These are phyloP conservation scores for Sideroxylon spinosum DNA, from an alignment of 179 eudicot genomes.

Conservation along the genomic window DNA sequence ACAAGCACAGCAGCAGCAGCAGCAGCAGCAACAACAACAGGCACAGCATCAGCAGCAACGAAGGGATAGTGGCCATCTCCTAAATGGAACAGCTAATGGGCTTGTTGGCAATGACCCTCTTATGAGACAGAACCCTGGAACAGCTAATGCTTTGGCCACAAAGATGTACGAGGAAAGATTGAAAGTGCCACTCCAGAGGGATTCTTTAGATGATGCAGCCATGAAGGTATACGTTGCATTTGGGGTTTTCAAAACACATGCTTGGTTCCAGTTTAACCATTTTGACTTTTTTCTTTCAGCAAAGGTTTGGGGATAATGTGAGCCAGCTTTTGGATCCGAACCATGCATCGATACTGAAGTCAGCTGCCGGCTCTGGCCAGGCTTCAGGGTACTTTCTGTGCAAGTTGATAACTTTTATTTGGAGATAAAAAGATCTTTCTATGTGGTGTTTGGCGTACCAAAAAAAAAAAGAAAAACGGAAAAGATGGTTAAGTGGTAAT, in stretches of 20 bases:
- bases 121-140: slow-evolving; percentile 62
- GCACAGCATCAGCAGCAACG: slow-evolving; percentile 54
- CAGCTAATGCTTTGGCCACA: slow-evolving; percentile 85
- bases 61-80: slow-evolving; percentile 60
- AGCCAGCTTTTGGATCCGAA: slow-evolving; percentile 78
- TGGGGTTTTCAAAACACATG: neutral
- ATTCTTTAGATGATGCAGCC: slow-evolving; percentile 72
- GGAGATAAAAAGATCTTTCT: neutral
- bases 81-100: slow-evolving; percentile 72
- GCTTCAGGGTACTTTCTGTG: slow-evolving; percentile 57
- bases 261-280: slow-evolving; percentile 12
- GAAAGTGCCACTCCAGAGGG: slow-evolving; percentile 73
- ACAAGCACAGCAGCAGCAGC: slow-evolving; percentile 42
- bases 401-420: neutral
- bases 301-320: slow-evolving; percentile 81
- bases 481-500: neutral
- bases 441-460: neutral
- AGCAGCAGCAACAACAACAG: slow-evolving; percentile 27
- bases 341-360: slow-evolving; percentile 67
- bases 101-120: slow-evolving; percentile 62
- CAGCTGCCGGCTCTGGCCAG: slow-evolving; percentile 70
- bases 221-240: slow-evolving; percentile 47
- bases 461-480: neutral
- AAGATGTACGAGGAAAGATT: slow-evolving; percentile 88
- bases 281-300: slow-evolving; percentile 44